Percentiles rank a stretch among this genome's conserved stretches.
phyloP scores from a whole-genome alignment of 768 basidiomycete species.

The Boletus vermiculosoides region DNA sequence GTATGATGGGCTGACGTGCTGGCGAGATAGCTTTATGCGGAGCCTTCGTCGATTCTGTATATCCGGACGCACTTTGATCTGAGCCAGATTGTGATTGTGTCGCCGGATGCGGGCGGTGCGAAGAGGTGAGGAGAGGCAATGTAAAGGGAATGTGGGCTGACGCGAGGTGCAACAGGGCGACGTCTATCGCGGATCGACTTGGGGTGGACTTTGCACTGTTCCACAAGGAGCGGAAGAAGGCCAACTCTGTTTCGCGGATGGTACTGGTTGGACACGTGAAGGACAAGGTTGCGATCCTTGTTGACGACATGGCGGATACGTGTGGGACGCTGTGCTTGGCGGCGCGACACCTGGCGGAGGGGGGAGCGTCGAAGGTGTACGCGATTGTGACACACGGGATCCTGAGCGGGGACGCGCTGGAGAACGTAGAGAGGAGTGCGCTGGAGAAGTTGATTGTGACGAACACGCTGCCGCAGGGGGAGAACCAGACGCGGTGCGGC shows the following conservation, averaged over 20 bases:
- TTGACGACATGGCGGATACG: slow-evolving; percentile 99
- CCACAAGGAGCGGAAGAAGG: slow-evolving; percentile 98
- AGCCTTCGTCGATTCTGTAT: slow-evolving; percentile 92
- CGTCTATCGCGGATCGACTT: slow-evolving; percentile 93
- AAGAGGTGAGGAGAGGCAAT: slow-evolving; percentile 64
- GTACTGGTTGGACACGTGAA: slow-evolving; percentile 92
- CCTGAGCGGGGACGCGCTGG: slow-evolving; percentile 84
- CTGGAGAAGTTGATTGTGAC: slow-evolving; percentile 97
- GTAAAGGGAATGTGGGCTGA: slow-evolving; percentile 13
- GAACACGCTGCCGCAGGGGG: slow-evolving; percentile 91
- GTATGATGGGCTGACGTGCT: slow-evolving; percentile 22
- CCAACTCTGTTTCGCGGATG: slow-evolving; percentile 93
- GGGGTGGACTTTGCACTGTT: slow-evolving; percentile 98
- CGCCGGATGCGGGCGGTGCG: slow-evolving; percentile 97
- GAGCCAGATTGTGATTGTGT: slow-evolving; percentile 88
- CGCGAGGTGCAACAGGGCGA: slow-evolving; percentile 59
- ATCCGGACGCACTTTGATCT: slow-evolving; percentile 90
- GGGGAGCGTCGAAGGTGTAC: slow-evolving; percentile 81
- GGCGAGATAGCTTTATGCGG: slow-evolving; percentile 75
- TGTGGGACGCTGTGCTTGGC: slow-evolving; percentile 94
- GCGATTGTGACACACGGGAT: slow-evolving; percentile 98
- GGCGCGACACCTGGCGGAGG: slow-evolving; percentile 83
- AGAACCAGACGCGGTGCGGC: slow-evolving; percentile 64
- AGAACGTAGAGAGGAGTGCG: slow-evolving; percentile 64
- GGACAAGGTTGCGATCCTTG: slow-evolving; percentile 89